Conservation (phyloP, 306 rosid genomes). For the Trifolium subterraneum region DNA sequence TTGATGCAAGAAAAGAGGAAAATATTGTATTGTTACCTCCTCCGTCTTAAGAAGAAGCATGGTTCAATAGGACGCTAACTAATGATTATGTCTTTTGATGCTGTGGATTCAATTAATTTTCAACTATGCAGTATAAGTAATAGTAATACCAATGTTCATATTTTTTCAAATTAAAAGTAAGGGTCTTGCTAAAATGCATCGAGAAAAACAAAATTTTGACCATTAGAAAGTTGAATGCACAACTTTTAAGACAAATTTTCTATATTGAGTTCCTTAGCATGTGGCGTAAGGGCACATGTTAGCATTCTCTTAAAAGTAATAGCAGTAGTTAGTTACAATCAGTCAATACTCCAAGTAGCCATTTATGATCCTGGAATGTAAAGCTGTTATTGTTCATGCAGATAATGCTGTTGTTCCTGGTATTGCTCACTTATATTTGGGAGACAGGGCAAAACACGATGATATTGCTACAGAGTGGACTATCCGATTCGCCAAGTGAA, state of each 20-base stretch:
- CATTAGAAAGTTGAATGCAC: no score
- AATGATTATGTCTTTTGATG: constrained; percentile 10
- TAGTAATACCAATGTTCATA: background rate
- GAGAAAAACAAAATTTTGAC: no score
- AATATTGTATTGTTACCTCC: constrained; percentile 10
- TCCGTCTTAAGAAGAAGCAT: constrained; percentile 10
- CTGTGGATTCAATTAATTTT: constrained; percentile 7
- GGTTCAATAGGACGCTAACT: background rate
- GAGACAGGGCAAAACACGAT: constrained; percentile 77
- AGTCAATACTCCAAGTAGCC: background rate
- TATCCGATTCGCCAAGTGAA: constrained; percentile 82
- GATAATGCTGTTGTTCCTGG: constrained; percentile 75
- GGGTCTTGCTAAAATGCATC: no score
- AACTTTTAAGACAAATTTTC: no score
- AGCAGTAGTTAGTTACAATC: background rate
- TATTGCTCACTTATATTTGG: constrained; percentile 76
- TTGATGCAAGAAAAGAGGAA: no score
- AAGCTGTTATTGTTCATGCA: constrained; percentile 42
- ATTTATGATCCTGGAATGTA: constrained; percentile 18
- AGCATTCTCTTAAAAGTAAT: background rate
- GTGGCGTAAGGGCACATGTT: no score
- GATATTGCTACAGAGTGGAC: constrained; percentile 87
- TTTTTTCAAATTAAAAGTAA: no score
- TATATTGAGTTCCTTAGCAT: no score
- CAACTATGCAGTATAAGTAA: background rate